Evolutionary conservation across 768 basidiomycete genomes (phyloP), one percentile per base, ranked within the genome.

Genomic region (Rhodotorula babjevae): DNA sequence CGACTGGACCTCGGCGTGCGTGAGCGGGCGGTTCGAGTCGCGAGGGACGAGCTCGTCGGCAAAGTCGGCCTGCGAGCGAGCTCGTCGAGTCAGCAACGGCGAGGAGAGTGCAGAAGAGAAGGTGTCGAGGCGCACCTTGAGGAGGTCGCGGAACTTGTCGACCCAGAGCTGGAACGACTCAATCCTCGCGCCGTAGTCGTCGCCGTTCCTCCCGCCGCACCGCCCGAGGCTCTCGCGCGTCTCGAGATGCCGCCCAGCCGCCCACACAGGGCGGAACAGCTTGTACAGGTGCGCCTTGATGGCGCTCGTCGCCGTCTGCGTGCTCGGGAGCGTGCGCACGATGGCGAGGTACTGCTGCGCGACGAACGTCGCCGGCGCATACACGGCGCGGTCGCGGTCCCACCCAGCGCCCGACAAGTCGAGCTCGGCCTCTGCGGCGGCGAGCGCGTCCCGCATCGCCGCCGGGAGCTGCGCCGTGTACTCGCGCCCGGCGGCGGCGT

Each of bases 271-370:
- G 0, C 89, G 87, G 82, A 96, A 85, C 47, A 99, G 81, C 81
- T 96, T 92, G 86, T 96, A 99, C 47, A 99, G 79, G 79, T 99
- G 95, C 0, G 91, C 89, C 78, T 95, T 95, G 76, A 97, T 86
- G 0, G 90, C 91, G 75, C 90, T 88, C 25, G 85, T 78, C 7
- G 85, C 78, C 25, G 93, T 93, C 14, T 84, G 83, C 21, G 92
- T 93, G n/a, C 44, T 49, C 31, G 75, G 71, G 42, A 90, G 85
- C 0, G 82, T 80, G 42, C 83, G 82, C 15, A 93, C 92, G 72
- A 96, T 91, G 58, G 85, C 84, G 68, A 98, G 85, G 80, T 98
- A 99, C 77, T 95, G 90, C 10, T 89, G 82, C 0, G 95, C 93
- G 16, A 76, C 61, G 53, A 52, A 97, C 84, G 67, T 86, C 81